phyloP scores from a whole-genome alignment of 352 stramenopile species.

The Phytophthora rubi region DNA sequence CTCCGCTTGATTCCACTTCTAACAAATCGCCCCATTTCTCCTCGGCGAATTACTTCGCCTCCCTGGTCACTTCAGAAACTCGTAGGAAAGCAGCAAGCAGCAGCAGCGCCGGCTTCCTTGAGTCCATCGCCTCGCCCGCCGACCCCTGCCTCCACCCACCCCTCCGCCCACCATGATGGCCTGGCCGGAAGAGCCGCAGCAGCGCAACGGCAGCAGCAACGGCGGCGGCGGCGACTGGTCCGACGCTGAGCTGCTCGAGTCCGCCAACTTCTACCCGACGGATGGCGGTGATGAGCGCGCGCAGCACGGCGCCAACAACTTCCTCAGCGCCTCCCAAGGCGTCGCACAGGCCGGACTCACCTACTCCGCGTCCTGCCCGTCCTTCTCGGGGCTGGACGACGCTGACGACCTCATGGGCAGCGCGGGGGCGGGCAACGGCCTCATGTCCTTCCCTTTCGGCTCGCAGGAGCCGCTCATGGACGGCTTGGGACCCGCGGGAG shows the following conservation, averaged over 20 bases:
- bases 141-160: not conserved
- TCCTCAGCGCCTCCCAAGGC: constrained; percentile 19
- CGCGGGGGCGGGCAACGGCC: constrained; percentile 33
- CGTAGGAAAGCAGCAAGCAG: constrained; percentile 13
- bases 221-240: constrained; percentile 22
- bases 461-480: constrained; percentile 40
- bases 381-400: constrained; percentile 72
- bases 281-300: constrained; percentile 32
- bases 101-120: not conserved
- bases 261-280: constrained; percentile 27
- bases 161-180: constrained; percentile 36
- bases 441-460: constrained; percentile 27
- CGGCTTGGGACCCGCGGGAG: not conserved
- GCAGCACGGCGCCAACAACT: constrained; percentile 40
- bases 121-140: not conserved
- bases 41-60: constrained; percentile 1
- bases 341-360: constrained; percentile 40
- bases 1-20: constrained; percentile 26
- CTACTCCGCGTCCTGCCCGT: constrained; percentile 77
- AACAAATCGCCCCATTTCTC: constrained; percentile 21
- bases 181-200: constrained; percentile 41
- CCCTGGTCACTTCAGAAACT: constrained; percentile 39
- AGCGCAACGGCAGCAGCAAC: constrained; percentile 8
- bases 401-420: constrained; percentile 56
- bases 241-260: constrained; percentile 34